Conservation (phyloP, 257 asterid species). For the Eustoma russellianum region DNA sequence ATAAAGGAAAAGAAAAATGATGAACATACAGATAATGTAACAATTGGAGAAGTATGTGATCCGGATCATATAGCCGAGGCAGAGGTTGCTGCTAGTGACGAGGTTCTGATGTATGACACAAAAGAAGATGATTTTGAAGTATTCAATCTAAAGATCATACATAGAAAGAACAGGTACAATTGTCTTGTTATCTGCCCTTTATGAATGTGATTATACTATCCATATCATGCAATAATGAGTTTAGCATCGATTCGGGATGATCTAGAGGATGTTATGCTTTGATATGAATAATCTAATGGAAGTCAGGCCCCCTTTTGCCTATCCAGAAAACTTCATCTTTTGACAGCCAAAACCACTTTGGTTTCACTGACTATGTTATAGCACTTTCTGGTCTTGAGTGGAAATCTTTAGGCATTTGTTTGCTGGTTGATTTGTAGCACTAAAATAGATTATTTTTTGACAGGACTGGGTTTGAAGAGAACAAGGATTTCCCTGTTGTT, state of each 20-base stretch:
- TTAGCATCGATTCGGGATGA: no score
- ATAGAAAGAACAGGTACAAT: constrained; percentile 78
- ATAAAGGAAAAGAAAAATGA: constrained; percentile 7
- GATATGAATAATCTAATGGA: no score
- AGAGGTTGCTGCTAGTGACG: constrained; percentile 34
- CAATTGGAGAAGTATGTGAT: constrained; percentile 22
- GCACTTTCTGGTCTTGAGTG: constrained; percentile 11
- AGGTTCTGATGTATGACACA: constrained; percentile 37
- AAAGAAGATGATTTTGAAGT: constrained; percentile 65
- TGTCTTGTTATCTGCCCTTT: background rate
- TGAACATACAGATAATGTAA: constrained; percentile 19
- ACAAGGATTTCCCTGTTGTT: constrained; percentile 71
- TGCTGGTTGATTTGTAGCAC: constrained; percentile 40
- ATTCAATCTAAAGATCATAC: constrained; percentile 62
- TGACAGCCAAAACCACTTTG: no score
- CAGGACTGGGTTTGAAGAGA: constrained; percentile 95
- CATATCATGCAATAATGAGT: no score
- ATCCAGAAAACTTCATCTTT: no score
- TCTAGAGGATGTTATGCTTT: no score
- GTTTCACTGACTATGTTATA: background rate
- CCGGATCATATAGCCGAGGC: constrained; percentile 36
- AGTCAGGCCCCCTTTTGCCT: no score
- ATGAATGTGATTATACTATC: background rate
- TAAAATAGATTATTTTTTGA: constrained; percentile 33
- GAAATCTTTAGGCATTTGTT: constrained; percentile 16